Conservation (phyloP, 345 rosid genomes). For the Crucihimalaya himalaica region DNA sequence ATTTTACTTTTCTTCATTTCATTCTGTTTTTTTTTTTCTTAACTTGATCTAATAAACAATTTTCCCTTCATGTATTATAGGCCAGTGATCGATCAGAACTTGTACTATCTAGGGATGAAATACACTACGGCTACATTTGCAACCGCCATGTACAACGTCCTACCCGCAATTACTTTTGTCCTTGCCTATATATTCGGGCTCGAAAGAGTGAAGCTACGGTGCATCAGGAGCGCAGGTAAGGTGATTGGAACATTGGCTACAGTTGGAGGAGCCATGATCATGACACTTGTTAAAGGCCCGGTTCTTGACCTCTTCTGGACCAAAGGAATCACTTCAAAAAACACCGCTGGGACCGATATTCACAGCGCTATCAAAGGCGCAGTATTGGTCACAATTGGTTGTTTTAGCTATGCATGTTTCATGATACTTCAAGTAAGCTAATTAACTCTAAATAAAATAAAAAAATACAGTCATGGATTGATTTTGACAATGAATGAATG, state of each 20-base stretch:
- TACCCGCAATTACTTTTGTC: conserved; percentile 83
- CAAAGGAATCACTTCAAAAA: conserved; percentile 40
- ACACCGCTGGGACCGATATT: conserved; percentile 46
- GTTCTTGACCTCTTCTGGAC: conserved; percentile 57
- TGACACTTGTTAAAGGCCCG: conserved; percentile 83
- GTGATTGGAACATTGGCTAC: conserved; percentile 73
- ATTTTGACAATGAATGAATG: background rate
- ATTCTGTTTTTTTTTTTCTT: background rate
- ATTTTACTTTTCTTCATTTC: background rate
- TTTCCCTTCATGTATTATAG: conserved; percentile 35
- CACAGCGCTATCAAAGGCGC: conserved; percentile 67
- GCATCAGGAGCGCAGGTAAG: conserved; percentile 63
- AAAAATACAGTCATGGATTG: background rate
- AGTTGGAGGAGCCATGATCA: conserved; percentile 88
- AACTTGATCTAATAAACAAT: background rate
- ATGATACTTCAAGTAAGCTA: conserved; percentile 64
- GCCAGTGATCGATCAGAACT: conserved; percentile 87
- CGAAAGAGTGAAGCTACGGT: conserved; percentile 61
- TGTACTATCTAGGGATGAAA: conserved; percentile 78
- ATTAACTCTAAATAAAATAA: no score
- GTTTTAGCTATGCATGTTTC: conserved; percentile 78
- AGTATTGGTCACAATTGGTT: conserved; percentile 57
- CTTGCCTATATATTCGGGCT: conserved; percentile 72
- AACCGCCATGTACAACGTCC: conserved; percentile 74
- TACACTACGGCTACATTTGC: conserved; percentile 85